A percentile compares a stretch with the other conserved stretches of the same genome.
phyloP scores from a whole-genome alignment of 2,329 filamentous ascomycete species.

The Domatiomyces globalis region DNA sequence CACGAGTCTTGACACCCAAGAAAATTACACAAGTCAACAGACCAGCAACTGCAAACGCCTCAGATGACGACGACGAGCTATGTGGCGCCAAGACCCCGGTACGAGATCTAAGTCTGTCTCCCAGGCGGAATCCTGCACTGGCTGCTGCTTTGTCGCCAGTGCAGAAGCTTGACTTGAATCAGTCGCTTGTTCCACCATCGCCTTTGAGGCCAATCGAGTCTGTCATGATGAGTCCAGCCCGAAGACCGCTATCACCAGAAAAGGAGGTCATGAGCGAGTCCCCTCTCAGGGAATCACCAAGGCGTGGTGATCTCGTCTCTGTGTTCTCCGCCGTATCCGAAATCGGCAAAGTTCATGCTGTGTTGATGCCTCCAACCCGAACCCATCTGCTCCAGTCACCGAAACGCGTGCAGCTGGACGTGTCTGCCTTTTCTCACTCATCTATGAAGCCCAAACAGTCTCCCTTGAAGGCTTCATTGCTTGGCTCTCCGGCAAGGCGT shows the following conservation, averaged over 20 bases:
- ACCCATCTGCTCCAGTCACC: conserved; percentile 32
- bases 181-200: conserved; percentile 10
- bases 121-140: conserved; percentile 21
- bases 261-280: conserved; percentile 20
- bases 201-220: conserved; percentile 23
- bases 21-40: conserved; percentile 35
- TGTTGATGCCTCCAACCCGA: conserved; percentile 10
- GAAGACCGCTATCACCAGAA: conserved; percentile 31
- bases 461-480: conserved; percentile 26
- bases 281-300: conserved; percentile 28
- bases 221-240: conserved; percentile 30
- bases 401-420: conserved; percentile 26
- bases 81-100: conserved; percentile 24
- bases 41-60: conserved; percentile 22
- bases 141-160: conserved; percentile 23
- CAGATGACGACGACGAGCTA: conserved; percentile 31
- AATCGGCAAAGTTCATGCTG: background rate
- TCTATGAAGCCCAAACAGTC: conserved; percentile 23
- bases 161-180: conserved; percentile 26
- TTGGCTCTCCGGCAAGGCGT: conserved; percentile 33
- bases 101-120: conserved; percentile 22
- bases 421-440: conserved; percentile 24
- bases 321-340: conserved; percentile 5
- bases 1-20: conserved; percentile 31
- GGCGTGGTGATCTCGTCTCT: conserved; percentile 20